Evolutionary conservation across 2,329 filamentous ascomycete genomes (phyloP), one percentile per base, ranked within the genome.

Genomic region (Sarocladiaceae sp.): DNA sequence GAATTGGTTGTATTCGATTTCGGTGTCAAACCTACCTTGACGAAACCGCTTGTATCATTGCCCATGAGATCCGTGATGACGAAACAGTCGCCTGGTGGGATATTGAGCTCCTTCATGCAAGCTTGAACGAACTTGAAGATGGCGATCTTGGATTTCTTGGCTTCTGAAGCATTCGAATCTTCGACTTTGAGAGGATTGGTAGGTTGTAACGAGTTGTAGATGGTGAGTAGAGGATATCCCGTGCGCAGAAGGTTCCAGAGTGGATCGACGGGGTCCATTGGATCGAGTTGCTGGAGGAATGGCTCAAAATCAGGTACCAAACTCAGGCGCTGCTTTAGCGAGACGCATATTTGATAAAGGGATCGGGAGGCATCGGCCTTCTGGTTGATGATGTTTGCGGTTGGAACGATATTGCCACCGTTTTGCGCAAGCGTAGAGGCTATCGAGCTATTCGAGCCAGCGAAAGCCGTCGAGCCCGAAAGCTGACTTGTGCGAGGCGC

Each of bases 331-430:
- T 84, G 82, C 61, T 87, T 88, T 49, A 97, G 73, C 44, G 83
- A 82, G 53, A 95, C 77, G 63, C 93, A 97, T 63, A 95, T 95
- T 65, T 97, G 91, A 65, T 95, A 98, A 19, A 98, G 79, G 10
- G 90, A 96, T 48, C 84, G 78, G 45, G 87, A 88, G 52, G 93
- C 90, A 62, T 95, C 90, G 61, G 90, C 93, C 62, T 88, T 86
- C 65, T 91, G 87, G 68, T 98, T 98, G 73, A 98, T 95, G 63
- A 98, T 95, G 65, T 95, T 96, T 63, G 86, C 78, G 48, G 85
- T 88, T 48, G 89, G 85, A 56, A 88, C 70, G 49, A 90, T 78
- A 48, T 78, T 78, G 35, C 80, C 80, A 48, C 72, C 64, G 48
- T 65, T 78, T 37, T 73, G 68, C 9, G 63, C 73, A 34, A 65